Evolutionary conservation across 441 rosid species (phyloP).

Genomic region (Sinapis alba): DNA sequence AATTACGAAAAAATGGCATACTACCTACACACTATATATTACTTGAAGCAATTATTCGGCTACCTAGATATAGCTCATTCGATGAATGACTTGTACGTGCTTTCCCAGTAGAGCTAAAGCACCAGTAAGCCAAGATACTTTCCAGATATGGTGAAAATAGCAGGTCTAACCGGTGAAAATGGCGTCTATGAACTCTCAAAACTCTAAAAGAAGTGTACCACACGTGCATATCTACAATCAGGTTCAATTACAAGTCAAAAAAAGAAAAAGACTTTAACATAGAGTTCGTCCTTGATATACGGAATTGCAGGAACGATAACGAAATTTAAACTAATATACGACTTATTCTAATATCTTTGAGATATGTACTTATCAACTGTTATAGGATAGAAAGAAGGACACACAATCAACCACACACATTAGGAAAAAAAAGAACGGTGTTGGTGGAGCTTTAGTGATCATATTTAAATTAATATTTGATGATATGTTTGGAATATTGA

Average conservation of each 20-base stretch:
- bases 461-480: background rate
- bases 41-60: background rate
- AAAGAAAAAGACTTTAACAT: slow-evolving; percentile 8
- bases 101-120: slow-evolving; percentile 4
- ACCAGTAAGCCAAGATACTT: background rate
- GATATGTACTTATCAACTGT: slow-evolving; percentile 22
- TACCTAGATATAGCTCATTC: no score
- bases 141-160: slow-evolving; percentile 1
- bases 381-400: background rate
- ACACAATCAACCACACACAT: slow-evolving; percentile 12
- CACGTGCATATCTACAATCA: background rate
- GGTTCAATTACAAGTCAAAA: slow-evolving; percentile 25
- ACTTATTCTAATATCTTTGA: slow-evolving; percentile 7
- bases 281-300: slow-evolving; percentile 8
- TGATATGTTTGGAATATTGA: slow-evolving; percentile 17
- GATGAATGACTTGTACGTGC: no score
- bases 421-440: background rate
- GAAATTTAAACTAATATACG: slow-evolving; percentile 16
- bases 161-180: no score
- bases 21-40: background rate
- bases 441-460: slow-evolving; percentile 5
- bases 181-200: background rate
- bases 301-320: slow-evolving; percentile 29
- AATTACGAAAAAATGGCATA: background rate
- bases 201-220: background rate